Conservation (phyloP, 345 rosid species). For the Stellera chamaejasme region DNA sequence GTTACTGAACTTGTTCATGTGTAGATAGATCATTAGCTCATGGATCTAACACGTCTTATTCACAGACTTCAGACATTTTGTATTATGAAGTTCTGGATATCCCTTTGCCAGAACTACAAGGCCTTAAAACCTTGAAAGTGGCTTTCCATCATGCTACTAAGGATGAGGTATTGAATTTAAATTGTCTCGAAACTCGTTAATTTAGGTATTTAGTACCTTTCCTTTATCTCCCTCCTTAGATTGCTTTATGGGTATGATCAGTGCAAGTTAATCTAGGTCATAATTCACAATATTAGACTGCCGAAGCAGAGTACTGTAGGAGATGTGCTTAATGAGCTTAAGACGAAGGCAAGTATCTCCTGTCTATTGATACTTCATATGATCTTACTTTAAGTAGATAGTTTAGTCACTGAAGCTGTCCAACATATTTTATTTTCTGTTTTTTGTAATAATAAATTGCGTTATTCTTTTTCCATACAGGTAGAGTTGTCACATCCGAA, state of each 20-base stretch:
- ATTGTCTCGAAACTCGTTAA: conserved; percentile 2
- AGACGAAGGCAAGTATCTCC: conserved; percentile 36
- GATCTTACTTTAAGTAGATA: too few species aligned
- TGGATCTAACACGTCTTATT: conserved; percentile 7
- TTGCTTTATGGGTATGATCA: not conserved
- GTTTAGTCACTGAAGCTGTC: too few species aligned
- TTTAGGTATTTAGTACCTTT: not conserved
- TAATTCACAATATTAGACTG: conserved; percentile 55
- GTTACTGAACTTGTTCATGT: conserved; percentile 6
- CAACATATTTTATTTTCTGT: not conserved
- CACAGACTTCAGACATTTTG: conserved; percentile 59
- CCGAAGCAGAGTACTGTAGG: conserved; percentile 68
- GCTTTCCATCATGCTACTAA: conserved; percentile 64
- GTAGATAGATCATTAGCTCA: conserved; percentile 8
- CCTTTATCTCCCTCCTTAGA: conserved; percentile 7
- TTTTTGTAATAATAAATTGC: not conserved
- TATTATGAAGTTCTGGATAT: conserved; percentile 77
- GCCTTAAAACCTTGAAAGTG: conserved; percentile 62
- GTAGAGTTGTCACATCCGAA: conserved; percentile 59
- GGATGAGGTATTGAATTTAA: conserved; percentile 35
- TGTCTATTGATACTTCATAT: conserved; percentile 2
- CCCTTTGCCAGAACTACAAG: conserved; percentile 74
- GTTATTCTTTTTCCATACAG: conserved; percentile 18
- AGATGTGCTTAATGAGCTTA: conserved; percentile 64
- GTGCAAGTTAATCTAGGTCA: conserved; percentile 26